These are phyloP conservation scores for Elongisporangium senticosum DNA, from an alignment of 352 stramenopile genomes.

Conservation along the genomic window DNA sequence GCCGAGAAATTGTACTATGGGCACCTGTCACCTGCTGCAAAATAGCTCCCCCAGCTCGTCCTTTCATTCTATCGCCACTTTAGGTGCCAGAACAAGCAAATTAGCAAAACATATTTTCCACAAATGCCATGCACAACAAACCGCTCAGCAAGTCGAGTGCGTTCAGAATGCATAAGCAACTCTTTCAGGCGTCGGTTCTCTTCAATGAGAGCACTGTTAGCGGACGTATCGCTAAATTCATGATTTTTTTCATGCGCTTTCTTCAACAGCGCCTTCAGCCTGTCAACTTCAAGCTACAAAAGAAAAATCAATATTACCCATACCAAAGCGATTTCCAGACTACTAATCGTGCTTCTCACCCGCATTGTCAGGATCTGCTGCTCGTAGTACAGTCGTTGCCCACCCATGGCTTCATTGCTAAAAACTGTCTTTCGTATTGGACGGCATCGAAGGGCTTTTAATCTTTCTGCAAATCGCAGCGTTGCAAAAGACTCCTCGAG, in stretches of 20 bases:
- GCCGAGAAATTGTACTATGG: constrained; percentile 12
- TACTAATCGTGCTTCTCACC: constrained; percentile 13
- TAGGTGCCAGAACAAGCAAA: not conserved
- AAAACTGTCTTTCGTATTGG: constrained; percentile 50
- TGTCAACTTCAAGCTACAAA: constrained; percentile 44
- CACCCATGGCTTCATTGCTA: constrained; percentile 40
- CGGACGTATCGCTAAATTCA: constrained; percentile 14
- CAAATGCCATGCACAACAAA: constrained; percentile 9
- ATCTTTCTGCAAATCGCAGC: constrained; percentile 59
- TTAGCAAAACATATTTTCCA: not conserved
- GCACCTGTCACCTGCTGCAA: not conserved
- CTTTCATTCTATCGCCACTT: not conserved
- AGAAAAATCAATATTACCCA: not conserved
- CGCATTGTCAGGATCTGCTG: constrained; percentile 66
- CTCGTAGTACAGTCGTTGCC: constrained; percentile 61
- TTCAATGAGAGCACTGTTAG: constrained; percentile 47
- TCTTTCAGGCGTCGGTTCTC: constrained; percentile 63
- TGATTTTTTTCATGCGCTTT: constrained; percentile 32
- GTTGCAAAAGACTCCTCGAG: constrained; percentile 70
- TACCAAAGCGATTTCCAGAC: not conserved
- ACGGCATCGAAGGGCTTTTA: constrained; percentile 48
- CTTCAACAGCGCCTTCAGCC: constrained; percentile 41
- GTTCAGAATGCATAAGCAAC: constrained; percentile 46
- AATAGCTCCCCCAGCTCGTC: not conserved
- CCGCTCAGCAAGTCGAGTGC: constrained; percentile 35